Evolutionary conservation across 805 yeast species (phyloP).

Genomic region (Henningerozyma blattae): DNA sequence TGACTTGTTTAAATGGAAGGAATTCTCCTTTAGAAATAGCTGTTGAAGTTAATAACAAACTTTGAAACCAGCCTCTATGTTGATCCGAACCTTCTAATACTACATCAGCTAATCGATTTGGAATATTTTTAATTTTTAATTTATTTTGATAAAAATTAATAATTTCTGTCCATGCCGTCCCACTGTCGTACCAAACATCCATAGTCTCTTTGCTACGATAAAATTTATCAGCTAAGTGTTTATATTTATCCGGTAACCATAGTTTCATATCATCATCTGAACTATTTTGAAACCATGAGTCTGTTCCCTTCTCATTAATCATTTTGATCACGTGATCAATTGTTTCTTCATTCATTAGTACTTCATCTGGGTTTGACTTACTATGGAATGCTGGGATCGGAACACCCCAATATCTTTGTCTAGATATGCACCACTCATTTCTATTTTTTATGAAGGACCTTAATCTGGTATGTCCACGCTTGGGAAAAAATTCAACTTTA

Average conservation of each 20-base stretch:
- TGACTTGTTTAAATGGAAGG: constrained; percentile 62
- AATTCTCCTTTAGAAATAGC: constrained; percentile 27
- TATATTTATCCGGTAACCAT: constrained; percentile 61
- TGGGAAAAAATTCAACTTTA: constrained; percentile 62
- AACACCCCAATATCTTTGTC: constrained; percentile 97
- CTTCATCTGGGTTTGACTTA: constrained; percentile 41
- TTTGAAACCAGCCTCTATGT: constrained; percentile 98
- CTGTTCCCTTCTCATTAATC: constrained; percentile 51
- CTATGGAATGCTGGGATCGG: constrained; percentile 83
- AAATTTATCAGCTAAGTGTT: constrained; percentile 32
- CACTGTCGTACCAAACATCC: constrained; percentile 99
- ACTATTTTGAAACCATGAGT: constrained; percentile 58
- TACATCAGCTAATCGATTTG: constrained; percentile 55
- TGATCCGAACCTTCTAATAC: constrained; percentile 97
- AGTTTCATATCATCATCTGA: constrained; percentile 31
- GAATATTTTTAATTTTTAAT: constrained; percentile 21
- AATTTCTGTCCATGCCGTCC: constrained; percentile 67
- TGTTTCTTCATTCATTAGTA: constrained; percentile 44
- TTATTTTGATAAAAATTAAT: constrained; percentile 25
- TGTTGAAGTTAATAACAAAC: constrained; percentile 72
- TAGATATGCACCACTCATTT: constrained; percentile 94
- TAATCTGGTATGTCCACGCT: constrained; percentile 58
- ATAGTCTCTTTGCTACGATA: constrained; percentile 76
- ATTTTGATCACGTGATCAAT: constrained; percentile 45
- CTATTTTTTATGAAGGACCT: constrained; percentile 62